Percentiles rank a stretch among this genome's conserved stretches.
Conservation (phyloP, 192 early-diverging fungal species). For the Linnemannia hyalina region DNA sequence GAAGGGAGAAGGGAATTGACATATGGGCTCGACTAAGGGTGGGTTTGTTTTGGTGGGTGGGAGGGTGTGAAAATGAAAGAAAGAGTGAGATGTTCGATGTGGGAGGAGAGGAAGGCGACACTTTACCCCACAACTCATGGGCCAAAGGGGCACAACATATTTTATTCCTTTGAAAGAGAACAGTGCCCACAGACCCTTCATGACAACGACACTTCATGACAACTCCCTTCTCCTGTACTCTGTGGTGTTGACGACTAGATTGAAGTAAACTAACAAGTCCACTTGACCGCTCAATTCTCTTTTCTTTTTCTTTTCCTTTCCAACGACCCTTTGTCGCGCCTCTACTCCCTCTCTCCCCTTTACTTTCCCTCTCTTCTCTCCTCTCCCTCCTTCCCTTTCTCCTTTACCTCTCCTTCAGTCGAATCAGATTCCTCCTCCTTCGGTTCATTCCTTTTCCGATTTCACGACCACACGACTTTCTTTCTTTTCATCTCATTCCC, state of each 20-base stretch:
- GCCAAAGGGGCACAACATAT: neutral
- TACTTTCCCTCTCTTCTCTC: neutral
- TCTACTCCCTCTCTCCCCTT: neutral
- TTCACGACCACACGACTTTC: neutral
- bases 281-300: neutral
- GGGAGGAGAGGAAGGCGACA: neutral
- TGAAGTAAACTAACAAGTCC: neutral
- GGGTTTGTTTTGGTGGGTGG: neutral
- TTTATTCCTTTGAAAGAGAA: neutral
- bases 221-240: neutral
- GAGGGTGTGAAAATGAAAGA: neutral
- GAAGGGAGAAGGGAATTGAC: neutral
- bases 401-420: neutral
- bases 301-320: neutral
- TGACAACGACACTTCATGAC: neutral
- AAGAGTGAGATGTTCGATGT: too few relatives aligned
- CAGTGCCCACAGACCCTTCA: neutral
- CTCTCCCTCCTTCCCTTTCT: neutral
- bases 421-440: constrained; percentile 2
- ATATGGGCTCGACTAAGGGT: neutral
- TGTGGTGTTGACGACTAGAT: neutral
- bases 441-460: neutral
- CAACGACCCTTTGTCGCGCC: neutral
- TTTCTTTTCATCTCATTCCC: neutral
- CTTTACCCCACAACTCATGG: neutral